Conservation (phyloP, 2,329 filamentous ascomycete species). For the Geoglossum cookeanum region DNA sequence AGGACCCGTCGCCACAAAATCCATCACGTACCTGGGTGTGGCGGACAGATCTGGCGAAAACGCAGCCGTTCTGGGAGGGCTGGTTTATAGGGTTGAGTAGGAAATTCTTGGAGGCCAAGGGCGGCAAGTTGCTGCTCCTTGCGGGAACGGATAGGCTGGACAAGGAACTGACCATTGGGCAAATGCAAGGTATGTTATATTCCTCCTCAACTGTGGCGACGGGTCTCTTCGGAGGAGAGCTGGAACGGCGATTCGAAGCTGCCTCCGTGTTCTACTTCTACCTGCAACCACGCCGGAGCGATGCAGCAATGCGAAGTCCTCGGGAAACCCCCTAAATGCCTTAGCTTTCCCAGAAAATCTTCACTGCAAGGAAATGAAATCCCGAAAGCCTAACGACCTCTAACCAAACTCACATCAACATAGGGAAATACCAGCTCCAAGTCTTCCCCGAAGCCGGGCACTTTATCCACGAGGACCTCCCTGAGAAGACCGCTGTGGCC, state of each 20-base stretch:
- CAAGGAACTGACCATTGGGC: conserved; percentile 82
- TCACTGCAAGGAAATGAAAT: background rate
- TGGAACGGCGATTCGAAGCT: too few relatives aligned
- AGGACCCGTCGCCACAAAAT: conserved; percentile 17
- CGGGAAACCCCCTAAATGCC: too few relatives aligned
- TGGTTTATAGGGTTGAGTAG: conserved; percentile 81
- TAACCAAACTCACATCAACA: background rate
- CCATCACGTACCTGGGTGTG: conserved; percentile 47
- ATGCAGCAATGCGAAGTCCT: too few relatives aligned
- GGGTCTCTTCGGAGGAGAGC: background rate
- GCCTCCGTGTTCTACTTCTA: too few relatives aligned
- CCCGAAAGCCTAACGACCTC: background rate
- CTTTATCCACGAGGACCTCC: conserved; percentile 90
- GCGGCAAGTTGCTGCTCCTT: conserved; percentile 68
- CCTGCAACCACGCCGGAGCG: too few relatives aligned
- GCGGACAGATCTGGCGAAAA: conserved; percentile 67
- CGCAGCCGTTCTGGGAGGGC: conserved; percentile 80
- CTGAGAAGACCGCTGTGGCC: conserved; percentile 69
- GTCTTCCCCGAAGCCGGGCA: conserved; percentile 91
- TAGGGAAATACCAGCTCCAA: conserved; percentile 85
- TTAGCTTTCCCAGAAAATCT: too few relatives aligned
- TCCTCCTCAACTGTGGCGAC: background rate
- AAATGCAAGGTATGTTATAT: conserved; percentile 63
- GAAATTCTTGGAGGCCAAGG: conserved; percentile 67
- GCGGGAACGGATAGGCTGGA: conserved; percentile 82